Conservation (phyloP, 2,329 filamentous ascomycete genomes). For the Talaromyces piceae region DNA sequence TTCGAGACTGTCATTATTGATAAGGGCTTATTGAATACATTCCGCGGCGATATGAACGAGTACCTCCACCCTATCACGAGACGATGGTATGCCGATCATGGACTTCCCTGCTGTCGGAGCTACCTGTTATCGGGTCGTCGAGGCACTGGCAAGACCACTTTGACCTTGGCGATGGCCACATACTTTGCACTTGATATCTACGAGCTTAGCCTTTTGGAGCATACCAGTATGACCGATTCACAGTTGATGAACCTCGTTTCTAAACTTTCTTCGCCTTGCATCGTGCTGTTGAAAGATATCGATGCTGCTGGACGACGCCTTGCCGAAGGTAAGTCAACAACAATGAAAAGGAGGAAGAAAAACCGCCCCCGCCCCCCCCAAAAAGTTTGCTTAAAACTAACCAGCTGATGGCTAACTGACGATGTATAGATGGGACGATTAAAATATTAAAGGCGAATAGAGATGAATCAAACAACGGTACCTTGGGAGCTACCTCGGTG, state of each 20-base stretch:
- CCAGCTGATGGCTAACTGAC: too few relatives aligned
- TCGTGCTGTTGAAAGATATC: slow-evolving; percentile 63
- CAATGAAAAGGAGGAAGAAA: too few relatives aligned
- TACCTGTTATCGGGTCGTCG: slow-evolving; percentile 73
- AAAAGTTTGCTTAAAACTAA: too few relatives aligned
- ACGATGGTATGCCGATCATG: slow-evolving; percentile 66
- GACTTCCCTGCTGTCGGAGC: slow-evolving; percentile 67
- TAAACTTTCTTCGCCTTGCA: slow-evolving; percentile 53
- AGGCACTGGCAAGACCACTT: slow-evolving; percentile 66
- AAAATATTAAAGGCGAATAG: too few relatives aligned
- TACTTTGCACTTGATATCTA: slow-evolving; percentile 61
- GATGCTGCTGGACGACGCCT: slow-evolving; percentile 54
- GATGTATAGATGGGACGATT: too few relatives aligned
- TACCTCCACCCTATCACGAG: slow-evolving; percentile 61
- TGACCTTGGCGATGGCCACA: slow-evolving; percentile 59
- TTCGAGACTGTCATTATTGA: slow-evolving; percentile 71
- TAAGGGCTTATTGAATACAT: slow-evolving; percentile 54
- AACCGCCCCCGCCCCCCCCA: too few relatives aligned
- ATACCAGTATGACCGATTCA: slow-evolving; percentile 54
- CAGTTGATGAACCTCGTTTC: slow-evolving; percentile 54
- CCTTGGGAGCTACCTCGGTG: slow-evolving; percentile 29
- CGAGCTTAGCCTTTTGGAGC: slow-evolving; percentile 55
- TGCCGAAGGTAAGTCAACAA: slow-evolving; percentile 18
- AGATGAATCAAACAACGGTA: not conserved
- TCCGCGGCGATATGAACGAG: slow-evolving; percentile 68